These are phyloP conservation scores for Plantago major DNA, from an alignment of 257 asterid species.

Conservation along the genomic window DNA sequence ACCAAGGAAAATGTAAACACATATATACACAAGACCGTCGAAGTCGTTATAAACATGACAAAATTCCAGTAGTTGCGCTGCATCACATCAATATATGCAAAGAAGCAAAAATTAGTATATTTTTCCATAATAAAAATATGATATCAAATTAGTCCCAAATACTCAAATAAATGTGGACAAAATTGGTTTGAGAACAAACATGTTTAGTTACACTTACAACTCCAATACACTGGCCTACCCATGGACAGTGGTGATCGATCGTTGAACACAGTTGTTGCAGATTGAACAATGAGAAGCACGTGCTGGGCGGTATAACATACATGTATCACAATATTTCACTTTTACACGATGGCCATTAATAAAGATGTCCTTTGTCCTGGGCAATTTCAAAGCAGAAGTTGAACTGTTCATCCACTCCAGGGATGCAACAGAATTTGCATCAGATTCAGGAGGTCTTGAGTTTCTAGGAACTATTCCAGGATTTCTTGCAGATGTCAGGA, in stretches of 20 bases:
- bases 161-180: too few relatives aligned
- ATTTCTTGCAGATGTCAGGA: constrained; percentile 69
- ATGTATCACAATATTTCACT: constrained; percentile 80
- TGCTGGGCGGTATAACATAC: constrained; percentile 87
- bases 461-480: constrained; percentile 87
- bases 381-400: constrained; percentile 62
- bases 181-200: not conserved
- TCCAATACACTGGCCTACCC: constrained; percentile 96
- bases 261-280: constrained; percentile 89
- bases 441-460: constrained; percentile 55
- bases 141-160: too few relatives aligned
- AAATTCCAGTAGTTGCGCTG: constrained; percentile 89
- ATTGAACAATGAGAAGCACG: constrained; percentile 95
- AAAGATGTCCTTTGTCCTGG: constrained; percentile 59
- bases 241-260: constrained; percentile 91
- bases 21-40: constrained; percentile 62
- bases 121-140: not conserved
- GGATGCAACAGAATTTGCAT: constrained; percentile 40
- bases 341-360: constrained; percentile 69
- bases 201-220: constrained; percentile 43
- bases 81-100: constrained; percentile 19
- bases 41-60: constrained; percentile 72
- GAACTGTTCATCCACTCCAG: constrained; percentile 80
- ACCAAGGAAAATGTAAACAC: constrained; percentile 63
- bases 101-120: constrained; percentile 17